These are phyloP conservation scores for Casuarina equisetifolia DNA, from an alignment of 306 rosid genomes.

Conservation along the genomic window DNA sequence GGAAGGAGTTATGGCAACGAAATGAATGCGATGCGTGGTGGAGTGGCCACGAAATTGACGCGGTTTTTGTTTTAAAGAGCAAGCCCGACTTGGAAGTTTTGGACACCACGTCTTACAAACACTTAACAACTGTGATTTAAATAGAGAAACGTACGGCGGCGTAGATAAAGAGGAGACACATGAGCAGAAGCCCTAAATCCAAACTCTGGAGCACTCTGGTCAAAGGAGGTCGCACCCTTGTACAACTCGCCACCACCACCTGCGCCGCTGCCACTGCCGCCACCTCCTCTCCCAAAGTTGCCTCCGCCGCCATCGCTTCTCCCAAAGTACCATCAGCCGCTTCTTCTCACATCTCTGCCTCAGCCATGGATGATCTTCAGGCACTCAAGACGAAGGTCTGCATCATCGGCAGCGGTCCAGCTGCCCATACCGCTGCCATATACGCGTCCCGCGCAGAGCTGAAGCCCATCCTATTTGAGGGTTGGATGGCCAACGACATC, in stretches of 20 bases:
- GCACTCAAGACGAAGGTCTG: constrained; percentile 62
- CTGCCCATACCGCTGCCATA: constrained; percentile 81
- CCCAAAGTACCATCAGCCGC: constrained; percentile 4
- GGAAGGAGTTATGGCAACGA: too few species aligned
- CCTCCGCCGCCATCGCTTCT: constrained; percentile 1
- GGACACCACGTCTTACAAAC: too few species aligned
- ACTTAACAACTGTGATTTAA: too few species aligned
- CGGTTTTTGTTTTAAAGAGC: too few species aligned
- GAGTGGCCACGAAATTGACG: too few species aligned
- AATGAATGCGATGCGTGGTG: too few species aligned
- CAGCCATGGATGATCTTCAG: constrained; percentile 40
- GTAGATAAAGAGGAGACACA: not conserved
- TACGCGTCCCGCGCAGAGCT: constrained; percentile 88
- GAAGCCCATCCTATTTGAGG: constrained; percentile 78
- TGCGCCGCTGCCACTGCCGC: not conserved
- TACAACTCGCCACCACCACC: not conserved
- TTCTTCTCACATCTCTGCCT: constrained; percentile 13
- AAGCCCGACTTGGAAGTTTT: too few species aligned
- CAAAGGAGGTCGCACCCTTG: not conserved
- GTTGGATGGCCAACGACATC: constrained; percentile 88
- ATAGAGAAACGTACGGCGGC: too few species aligned
- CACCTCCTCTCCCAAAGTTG: not conserved
- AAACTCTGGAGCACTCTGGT: not conserved
- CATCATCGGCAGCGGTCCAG: constrained; percentile 90
- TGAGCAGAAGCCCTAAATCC: not conserved